Conservation (phyloP, 73 alveolate species). For the Paramecium tetraurelia region DNA sequence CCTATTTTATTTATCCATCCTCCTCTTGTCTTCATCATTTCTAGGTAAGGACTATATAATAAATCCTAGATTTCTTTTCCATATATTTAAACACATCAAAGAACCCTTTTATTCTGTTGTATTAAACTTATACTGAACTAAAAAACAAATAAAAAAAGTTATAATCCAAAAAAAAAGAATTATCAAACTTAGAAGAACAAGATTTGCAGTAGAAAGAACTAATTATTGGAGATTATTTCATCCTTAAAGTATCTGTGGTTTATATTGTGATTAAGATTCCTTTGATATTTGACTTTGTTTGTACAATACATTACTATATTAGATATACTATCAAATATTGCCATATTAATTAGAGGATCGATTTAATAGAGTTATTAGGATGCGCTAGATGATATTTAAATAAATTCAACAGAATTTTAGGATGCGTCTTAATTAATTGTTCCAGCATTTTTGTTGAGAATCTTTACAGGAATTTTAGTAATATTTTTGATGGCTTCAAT, state of each 20-base stretch:
- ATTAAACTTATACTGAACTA: not conserved
- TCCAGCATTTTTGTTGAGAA: not conserved
- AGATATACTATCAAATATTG: not conserved
- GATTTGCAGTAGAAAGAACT: not conserved
- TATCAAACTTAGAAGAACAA: not conserved
- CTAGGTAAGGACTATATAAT: not conserved
- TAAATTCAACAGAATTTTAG: not conserved
- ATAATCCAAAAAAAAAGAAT: not conserved
- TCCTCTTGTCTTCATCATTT: not conserved
- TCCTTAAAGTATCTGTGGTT: not conserved
- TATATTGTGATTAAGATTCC: not conserved
- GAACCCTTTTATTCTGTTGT: not conserved
- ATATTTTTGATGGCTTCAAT: constrained; percentile 9
- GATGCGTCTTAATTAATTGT: not conserved
- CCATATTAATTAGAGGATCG: not conserved
- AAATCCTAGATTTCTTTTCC: not conserved
- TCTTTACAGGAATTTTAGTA: not conserved
- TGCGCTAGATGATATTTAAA: not conserved
- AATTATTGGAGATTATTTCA: not conserved
- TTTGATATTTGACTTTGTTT: not conserved
- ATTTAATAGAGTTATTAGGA: not conserved
- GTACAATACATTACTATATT: not conserved
- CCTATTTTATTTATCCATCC: not conserved
- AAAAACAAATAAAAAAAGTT: not conserved
- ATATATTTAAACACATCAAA: not conserved